Evolutionary conservation across 2,329 filamentous ascomycete species (phyloP).

Genomic region (Hymenoscyphus fructigenus): DNA sequence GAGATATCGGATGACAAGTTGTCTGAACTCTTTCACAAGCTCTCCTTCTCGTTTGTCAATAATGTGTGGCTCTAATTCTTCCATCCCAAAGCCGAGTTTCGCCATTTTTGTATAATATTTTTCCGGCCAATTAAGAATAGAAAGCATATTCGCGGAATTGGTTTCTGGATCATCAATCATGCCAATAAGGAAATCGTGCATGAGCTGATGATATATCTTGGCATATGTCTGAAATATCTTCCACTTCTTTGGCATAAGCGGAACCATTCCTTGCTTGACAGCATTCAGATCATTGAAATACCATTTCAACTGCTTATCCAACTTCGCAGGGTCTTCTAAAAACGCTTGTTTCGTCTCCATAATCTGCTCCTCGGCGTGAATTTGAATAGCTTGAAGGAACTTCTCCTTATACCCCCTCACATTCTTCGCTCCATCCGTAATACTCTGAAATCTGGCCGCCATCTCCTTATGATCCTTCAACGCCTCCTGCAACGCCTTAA

Average conservation of each 20-base stretch:
- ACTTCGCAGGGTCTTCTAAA: conserved; percentile 73
- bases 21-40: conserved; percentile 88
- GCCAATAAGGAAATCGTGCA: conserved; percentile 88
- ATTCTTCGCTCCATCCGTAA: conserved; percentile 88
- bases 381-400: conserved; percentile 71
- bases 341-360: conserved; percentile 66
- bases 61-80: conserved; percentile 80
- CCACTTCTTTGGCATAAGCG: conserved; percentile 94
- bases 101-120: conserved; percentile 96
- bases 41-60: conserved; percentile 89
- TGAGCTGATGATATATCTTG: conserved; percentile 86
- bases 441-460: conserved; percentile 88
- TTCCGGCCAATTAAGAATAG: conserved; percentile 91
- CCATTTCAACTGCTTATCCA: conserved; percentile 91
- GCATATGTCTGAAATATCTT: conserved; percentile 89
- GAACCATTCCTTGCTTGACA: conserved; percentile 88
- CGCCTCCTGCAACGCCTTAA: conserved; percentile 87
- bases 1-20: conserved; percentile 91
- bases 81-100: conserved; percentile 76
- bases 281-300: conserved; percentile 97
- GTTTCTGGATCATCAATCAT: conserved; percentile 82
- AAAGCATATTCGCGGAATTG: conserved; percentile 83
- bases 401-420: conserved; percentile 96
- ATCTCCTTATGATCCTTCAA: conserved; percentile 95
- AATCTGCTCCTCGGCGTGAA: conserved; percentile 61